These are phyloP conservation scores for Colletotrichum truncatum DNA, from an alignment of 2,329 filamentous ascomycete species.

Conservation along the genomic window DNA sequence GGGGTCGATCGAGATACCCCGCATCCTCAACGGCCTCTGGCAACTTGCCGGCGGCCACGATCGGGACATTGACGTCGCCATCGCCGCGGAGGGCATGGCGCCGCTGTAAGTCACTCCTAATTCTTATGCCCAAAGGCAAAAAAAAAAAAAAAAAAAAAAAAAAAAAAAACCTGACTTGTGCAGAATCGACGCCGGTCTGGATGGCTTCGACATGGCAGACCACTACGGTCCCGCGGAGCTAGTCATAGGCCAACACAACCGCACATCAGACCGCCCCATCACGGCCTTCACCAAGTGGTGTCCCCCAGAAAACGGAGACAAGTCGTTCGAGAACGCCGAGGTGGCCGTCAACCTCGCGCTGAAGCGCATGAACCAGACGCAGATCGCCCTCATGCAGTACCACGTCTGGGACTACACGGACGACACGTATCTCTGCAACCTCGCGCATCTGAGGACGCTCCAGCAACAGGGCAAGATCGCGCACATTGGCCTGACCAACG, in stretches of 20 bases:
- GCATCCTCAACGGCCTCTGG: slow-evolving; percentile 27
- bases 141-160: too few relatives aligned
- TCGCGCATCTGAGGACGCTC: slow-evolving; percentile 2
- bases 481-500: slow-evolving; percentile 13
- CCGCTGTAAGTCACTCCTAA: slow-evolving; percentile 9
- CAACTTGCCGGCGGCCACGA: slow-evolving; percentile 25
- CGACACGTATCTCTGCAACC: slow-evolving; percentile 16
- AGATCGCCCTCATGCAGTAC: slow-evolving; percentile 18
- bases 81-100: slow-evolving; percentile 4
- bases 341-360: slow-evolving; percentile 12
- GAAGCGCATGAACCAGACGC: neutral
- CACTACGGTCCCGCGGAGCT: slow-evolving; percentile 39
- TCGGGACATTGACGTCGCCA: neutral
- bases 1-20: slow-evolving; percentile 25
- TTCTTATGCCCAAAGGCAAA: too few relatives aligned
- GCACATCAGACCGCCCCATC: neutral
- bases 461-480: neutral
- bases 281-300: slow-evolving; percentile 24
- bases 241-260: slow-evolving; percentile 9
- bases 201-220: slow-evolving; percentile 45
- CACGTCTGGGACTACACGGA: slow-evolving; percentile 23
- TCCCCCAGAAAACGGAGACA: slow-evolving; percentile 15
- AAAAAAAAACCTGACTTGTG: too few relatives aligned
- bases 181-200: slow-evolving; percentile 35
- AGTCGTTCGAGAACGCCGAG: neutral